phyloP scores from a whole-genome alignment of 352 stramenopile genomes.

The Globisporangium mamillatum region DNA sequence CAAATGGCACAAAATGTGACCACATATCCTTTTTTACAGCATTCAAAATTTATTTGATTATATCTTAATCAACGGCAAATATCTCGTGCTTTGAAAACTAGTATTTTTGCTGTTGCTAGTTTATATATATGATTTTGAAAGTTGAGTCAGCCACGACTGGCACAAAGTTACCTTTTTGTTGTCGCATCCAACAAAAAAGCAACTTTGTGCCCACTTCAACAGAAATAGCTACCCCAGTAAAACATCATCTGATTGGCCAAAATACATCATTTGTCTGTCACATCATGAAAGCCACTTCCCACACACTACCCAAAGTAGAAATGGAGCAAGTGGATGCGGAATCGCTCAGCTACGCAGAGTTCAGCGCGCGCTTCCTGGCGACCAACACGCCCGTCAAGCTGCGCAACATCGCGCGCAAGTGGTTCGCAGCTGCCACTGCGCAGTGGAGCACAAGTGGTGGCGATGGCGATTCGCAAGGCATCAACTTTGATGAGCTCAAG shows the following conservation, averaged over 20 bases:
- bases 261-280: background rate
- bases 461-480: background rate
- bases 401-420: conserved; percentile 43
- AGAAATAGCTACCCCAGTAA: background rate
- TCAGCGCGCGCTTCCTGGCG: conserved; percentile 73
- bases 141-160: background rate
- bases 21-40: background rate
- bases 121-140: background rate
- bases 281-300: background rate
- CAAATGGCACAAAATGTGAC: background rate
- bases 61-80: too few relatives aligned
- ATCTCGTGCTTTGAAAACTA: too few relatives aligned
- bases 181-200: too few relatives aligned
- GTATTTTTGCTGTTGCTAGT: too few relatives aligned
- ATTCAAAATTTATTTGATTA: background rate
- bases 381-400: conserved; percentile 69
- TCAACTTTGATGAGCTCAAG: conserved; percentile 29
- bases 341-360: conserved; percentile 58
- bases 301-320: background rate
- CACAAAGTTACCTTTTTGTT: conserved; percentile 1
- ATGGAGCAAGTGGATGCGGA: conserved; percentile 63
- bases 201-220: background rate
- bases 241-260: background rate
- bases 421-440: conserved; percentile 21
- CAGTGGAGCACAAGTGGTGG: conserved; percentile 26